These are phyloP conservation scores for Skeletonema costatum DNA, from an alignment of 108 stramenopile species.

Conservation along the genomic window DNA sequence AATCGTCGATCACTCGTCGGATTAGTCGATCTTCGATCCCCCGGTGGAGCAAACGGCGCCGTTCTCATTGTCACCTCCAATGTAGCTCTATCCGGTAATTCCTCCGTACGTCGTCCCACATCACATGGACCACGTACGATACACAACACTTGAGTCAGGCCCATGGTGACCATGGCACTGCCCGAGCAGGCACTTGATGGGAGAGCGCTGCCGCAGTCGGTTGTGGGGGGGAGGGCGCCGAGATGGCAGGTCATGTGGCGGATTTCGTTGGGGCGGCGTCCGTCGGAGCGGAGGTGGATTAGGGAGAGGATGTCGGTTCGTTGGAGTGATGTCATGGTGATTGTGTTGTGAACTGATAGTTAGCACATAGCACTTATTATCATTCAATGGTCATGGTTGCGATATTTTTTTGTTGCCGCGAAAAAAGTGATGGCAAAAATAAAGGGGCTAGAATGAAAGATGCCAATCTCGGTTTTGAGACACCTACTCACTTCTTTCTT, in stretches of 20 bases:
- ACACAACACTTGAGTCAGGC: slow-evolving; percentile 76
- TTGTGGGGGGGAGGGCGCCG: slow-evolving; percentile 56
- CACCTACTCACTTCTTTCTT: no score
- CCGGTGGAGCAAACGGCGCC: slow-evolving; percentile 73
- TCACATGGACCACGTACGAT: slow-evolving; percentile 66
- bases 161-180: slow-evolving; percentile 82
- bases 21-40: slow-evolving; percentile 72
- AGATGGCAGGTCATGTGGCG: slow-evolving; percentile 78
- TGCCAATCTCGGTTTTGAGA: no score
- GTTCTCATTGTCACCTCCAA: slow-evolving; percentile 68
- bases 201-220: slow-evolving; percentile 40
- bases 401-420: no score
- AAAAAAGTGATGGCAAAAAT: no score
- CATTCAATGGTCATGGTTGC: no score
- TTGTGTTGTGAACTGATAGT: background rate
- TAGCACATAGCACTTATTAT: background rate
- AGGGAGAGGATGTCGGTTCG: slow-evolving; percentile 81
- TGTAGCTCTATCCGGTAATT: slow-evolving; percentile 73
- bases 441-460: no score
- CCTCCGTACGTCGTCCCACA: slow-evolving; percentile 72
- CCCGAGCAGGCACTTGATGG: slow-evolving; percentile 58
- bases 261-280: slow-evolving; percentile 83
- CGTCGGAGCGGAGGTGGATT: slow-evolving; percentile 87
- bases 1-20: slow-evolving; percentile 77
- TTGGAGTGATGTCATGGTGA: slow-evolving; percentile 58